Evolutionary conservation across 116 monocot species (phyloP).

Genomic region (Trichopus zeylanicus): DNA sequence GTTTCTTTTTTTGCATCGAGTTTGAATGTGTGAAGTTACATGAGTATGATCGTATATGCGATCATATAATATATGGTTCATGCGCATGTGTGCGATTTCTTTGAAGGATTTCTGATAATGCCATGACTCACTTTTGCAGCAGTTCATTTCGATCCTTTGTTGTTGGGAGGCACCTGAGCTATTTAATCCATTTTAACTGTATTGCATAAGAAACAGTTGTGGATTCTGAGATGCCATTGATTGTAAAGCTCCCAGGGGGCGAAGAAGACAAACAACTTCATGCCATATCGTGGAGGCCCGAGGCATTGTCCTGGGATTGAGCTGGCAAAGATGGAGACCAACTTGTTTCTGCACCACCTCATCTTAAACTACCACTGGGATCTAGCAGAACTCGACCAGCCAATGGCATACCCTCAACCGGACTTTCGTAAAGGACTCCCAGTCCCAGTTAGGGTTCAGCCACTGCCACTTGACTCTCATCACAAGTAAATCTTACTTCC

Average conservation of each 20-base stretch:
- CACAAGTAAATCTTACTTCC: too few relatives aligned
- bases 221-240: too few relatives aligned
- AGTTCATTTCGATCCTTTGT: not conserved
- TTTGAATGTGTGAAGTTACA: not conserved
- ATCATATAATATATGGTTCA: too few relatives aligned
- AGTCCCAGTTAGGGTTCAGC: constrained; percentile 5
- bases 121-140: not conserved
- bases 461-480: too few relatives aligned
- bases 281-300: constrained; percentile 28
- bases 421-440: constrained; percentile 16
- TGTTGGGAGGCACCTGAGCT: not conserved
- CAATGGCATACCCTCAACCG: not conserved
- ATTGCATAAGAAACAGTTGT: too few relatives aligned
- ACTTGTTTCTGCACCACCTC: constrained; percentile 19
- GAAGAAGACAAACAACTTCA: not conserved
- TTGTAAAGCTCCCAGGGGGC: not conserved
- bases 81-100: not conserved
- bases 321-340: constrained; percentile 16
- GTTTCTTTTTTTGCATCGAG: too few relatives aligned
- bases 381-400: constrained; percentile 16
- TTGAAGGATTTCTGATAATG: not conserved
- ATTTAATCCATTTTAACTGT: not conserved
- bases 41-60: too few relatives aligned
- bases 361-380: constrained; percentile 16
- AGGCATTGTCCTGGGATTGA: constrained; percentile 16